A percentile compares a stretch with the other conserved stretches of the same genome.
Evolutionary conservation across 2,329 filamentous ascomycete species (phyloP).

Genomic region (Polychaeton citri): DNA sequence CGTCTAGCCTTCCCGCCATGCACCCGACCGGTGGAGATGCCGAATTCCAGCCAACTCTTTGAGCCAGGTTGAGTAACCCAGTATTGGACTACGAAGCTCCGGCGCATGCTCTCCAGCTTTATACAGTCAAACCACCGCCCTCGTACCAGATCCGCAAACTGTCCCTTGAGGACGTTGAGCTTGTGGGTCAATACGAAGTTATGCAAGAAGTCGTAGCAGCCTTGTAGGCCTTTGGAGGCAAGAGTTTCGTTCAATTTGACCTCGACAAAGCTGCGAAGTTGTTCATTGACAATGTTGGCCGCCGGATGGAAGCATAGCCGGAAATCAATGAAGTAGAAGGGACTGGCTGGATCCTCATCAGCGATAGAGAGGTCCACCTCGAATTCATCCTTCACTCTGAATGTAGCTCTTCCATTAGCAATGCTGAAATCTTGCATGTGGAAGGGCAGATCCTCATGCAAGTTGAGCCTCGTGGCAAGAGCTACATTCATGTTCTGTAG

Average conservation of each 20-base stretch:
- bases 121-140: constrained; percentile 67
- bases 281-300: constrained; percentile 45
- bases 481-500: constrained; percentile 73
- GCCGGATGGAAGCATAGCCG: constrained; percentile 67
- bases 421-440: constrained; percentile 68
- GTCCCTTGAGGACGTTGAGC: constrained; percentile 65
- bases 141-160: constrained; percentile 57
- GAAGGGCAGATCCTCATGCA: constrained; percentile 71
- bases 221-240: constrained; percentile 54
- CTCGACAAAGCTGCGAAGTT: constrained; percentile 55
- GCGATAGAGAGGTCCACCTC: constrained; percentile 87
- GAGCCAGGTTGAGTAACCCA: constrained; percentile 59
- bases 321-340: constrained; percentile 91
- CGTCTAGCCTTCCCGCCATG: constrained; percentile 16
- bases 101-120: constrained; percentile 64
- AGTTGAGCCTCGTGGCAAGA: constrained; percentile 67
- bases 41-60: constrained; percentile 87
- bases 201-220: constrained; percentile 78
- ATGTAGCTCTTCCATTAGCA: constrained; percentile 77
- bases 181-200: constrained; percentile 84
- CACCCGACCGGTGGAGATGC: constrained; percentile 52
- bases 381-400: constrained; percentile 70
- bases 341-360: constrained; percentile 67
- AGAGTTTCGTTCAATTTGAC: constrained; percentile 58
- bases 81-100: constrained; percentile 79